Evolutionary conservation across 139 green algal genomes (phyloP).

Genomic region (Ostreobium quekettii): DNA sequence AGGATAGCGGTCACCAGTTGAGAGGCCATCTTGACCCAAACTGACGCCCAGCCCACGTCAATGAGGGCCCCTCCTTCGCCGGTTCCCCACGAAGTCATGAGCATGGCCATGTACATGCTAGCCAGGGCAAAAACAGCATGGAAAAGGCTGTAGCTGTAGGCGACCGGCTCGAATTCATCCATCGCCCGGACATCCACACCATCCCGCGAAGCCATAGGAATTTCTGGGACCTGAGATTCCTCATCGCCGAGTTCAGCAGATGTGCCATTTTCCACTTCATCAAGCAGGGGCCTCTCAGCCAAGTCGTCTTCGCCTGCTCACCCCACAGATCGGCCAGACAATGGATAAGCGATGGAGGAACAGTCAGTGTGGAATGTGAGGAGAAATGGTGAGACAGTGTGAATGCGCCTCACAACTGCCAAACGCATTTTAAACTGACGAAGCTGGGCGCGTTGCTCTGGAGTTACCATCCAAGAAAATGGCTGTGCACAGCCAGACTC

Average conservation of each 20-base stretch:
- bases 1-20: constrained; percentile 66
- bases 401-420: too few species aligned
- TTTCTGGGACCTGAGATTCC: background rate
- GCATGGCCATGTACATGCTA: constrained; percentile 92
- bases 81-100: constrained; percentile 93
- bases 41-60: constrained; percentile 88
- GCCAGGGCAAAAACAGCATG: constrained; percentile 94
- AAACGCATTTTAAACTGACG: too few species aligned
- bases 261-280: constrained; percentile 47
- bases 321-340: too few species aligned
- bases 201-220: background rate
- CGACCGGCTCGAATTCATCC: constrained; percentile 53
- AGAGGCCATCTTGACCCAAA: constrained; percentile 82
- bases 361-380: too few species aligned
- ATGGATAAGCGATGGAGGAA: too few species aligned
- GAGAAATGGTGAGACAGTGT: too few species aligned
- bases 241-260: constrained; percentile 60
- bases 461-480: too few species aligned
- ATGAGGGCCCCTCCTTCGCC: constrained; percentile 70
- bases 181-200: constrained; percentile 30
- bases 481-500: too few species aligned
- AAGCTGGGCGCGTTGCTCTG: too few species aligned
- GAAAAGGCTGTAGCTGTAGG: constrained; percentile 91
- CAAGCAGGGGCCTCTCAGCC: too few species aligned
- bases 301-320: too few species aligned